These are phyloP conservation scores for Paramyrothecium roridum DNA, from an alignment of 2,329 filamentous ascomycete species.

Conservation along the genomic window DNA sequence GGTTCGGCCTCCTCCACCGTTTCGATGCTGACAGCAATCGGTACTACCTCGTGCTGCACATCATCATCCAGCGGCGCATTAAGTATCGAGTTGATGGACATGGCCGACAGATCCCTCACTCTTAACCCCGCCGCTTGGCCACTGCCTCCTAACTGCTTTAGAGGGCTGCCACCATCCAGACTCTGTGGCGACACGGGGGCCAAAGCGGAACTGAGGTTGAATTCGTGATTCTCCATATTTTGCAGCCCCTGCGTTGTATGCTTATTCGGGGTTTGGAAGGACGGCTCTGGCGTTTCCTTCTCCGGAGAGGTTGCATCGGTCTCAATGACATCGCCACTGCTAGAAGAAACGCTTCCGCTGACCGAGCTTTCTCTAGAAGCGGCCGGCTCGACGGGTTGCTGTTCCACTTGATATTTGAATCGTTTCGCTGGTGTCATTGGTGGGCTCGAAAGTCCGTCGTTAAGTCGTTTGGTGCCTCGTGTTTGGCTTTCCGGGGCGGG, in stretches of 20 bases:
- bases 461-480: slow-evolving; percentile 34
- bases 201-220: slow-evolving; percentile 5
- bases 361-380: slow-evolving; percentile 36
- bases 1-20: slow-evolving; percentile 11
- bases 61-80: slow-evolving; percentile 21
- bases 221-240: not conserved
- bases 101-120: slow-evolving; percentile 14
- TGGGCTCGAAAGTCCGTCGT: slow-evolving; percentile 46
- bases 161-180: slow-evolving; percentile 18
- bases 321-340: slow-evolving; percentile 23
- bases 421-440: slow-evolving; percentile 54
- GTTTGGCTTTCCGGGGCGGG: slow-evolving; percentile 21
- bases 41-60: slow-evolving; percentile 3
- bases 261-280: slow-evolving; percentile 24
- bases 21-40: slow-evolving; percentile 23
- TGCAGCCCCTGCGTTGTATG: not conserved
- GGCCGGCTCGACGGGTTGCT: slow-evolving; percentile 20
- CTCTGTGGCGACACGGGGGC: slow-evolving; percentile 29
- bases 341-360: slow-evolving; percentile 20
- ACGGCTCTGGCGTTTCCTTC: slow-evolving; percentile 39
- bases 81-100: slow-evolving; percentile 29
- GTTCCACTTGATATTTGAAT: slow-evolving; percentile 29
- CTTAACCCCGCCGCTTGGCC: not conserved
- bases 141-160: slow-evolving; percentile 9
- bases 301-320: slow-evolving; percentile 50